Evolutionary conservation across 164 flowering plant species (phyloP).

Genomic region (Litsea cubeba): DNA sequence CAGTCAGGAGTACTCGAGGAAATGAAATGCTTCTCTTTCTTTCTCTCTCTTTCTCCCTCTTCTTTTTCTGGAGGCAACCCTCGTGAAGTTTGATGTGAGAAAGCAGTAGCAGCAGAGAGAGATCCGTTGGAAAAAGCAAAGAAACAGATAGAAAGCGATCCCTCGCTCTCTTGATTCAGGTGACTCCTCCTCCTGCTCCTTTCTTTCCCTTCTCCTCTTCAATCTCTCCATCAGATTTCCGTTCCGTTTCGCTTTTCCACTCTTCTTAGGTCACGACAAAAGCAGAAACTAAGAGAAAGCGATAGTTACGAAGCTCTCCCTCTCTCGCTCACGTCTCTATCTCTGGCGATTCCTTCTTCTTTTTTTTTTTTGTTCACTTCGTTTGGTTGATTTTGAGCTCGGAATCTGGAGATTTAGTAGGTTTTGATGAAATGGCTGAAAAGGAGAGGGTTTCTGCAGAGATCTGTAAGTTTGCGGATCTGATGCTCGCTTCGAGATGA

Average conservation of each 20-base stretch:
- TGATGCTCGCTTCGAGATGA: background rate
- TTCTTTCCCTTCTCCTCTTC: too few relatives aligned
- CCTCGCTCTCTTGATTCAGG: background rate
- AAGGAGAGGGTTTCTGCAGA: background rate
- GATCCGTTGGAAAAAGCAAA: background rate
- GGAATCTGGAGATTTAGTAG: background rate
- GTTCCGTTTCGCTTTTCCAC: background rate
- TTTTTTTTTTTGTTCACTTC: background rate
- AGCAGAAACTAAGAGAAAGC: background rate
- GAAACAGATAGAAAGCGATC: background rate
- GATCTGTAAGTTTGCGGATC: background rate
- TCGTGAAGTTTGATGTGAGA: background rate
- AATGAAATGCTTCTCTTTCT: background rate
- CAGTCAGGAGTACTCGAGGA: background rate
- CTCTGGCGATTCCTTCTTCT: background rate
- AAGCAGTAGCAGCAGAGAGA: background rate
- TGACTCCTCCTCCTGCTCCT: background rate
- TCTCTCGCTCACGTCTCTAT: background rate
- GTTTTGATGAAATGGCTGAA: background rate
- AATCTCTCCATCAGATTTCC: background rate
- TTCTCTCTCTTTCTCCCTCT: background rate
- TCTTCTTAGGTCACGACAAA: too few relatives aligned
- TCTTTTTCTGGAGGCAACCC: background rate
- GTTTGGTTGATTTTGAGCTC: background rate
- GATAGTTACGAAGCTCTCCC: background rate